A percentile compares a stretch with the other conserved stretches of the same genome.
These are phyloP conservation scores for Baudoinia panamericana DNA, from an alignment of 495 filamentous ascomycete species.

Conservation along the genomic window DNA sequence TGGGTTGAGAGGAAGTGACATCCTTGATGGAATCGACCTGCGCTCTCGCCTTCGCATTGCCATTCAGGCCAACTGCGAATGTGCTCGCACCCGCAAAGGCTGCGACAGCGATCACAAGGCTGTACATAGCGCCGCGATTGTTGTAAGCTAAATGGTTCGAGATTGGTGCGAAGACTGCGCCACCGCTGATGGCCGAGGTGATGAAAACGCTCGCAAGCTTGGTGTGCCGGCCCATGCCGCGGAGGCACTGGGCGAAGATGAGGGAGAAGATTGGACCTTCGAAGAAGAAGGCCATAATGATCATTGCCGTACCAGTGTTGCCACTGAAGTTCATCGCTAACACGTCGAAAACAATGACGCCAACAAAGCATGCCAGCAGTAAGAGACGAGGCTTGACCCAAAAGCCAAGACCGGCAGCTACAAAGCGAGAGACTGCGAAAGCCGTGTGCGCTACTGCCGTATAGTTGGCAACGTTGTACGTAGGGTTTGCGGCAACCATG, in stretches of 20 bases:
- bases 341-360: constrained; percentile 41
- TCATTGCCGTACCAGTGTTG: constrained; percentile 35
- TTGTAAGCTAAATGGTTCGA: constrained; percentile 33
- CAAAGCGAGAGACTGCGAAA: constrained; percentile 51
- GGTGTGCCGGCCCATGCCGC: constrained; percentile 47
- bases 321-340: constrained; percentile 43
- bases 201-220: constrained; percentile 44
- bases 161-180: constrained; percentile 43
- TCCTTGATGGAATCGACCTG: constrained; percentile 42
- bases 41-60: constrained; percentile 42
- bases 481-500: constrained; percentile 28
- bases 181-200: constrained; percentile 45
- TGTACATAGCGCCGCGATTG: constrained; percentile 31
- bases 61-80: constrained; percentile 49
- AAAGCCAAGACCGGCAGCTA: constrained; percentile 41
- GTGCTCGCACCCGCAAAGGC: constrained; percentile 42
- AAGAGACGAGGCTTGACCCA: constrained; percentile 50
- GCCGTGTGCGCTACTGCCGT: constrained; percentile 44
- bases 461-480: constrained; percentile 29
- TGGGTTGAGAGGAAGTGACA: not conserved
- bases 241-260: constrained; percentile 47
- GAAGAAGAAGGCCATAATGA: constrained; percentile 47
- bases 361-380: constrained; percentile 43
- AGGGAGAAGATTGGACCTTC: constrained; percentile 47
- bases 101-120: constrained; percentile 45